Conservation (phyloP, 202 grass and related monocot genomes). For the Schoenoplectus tabernaemontani region DNA sequence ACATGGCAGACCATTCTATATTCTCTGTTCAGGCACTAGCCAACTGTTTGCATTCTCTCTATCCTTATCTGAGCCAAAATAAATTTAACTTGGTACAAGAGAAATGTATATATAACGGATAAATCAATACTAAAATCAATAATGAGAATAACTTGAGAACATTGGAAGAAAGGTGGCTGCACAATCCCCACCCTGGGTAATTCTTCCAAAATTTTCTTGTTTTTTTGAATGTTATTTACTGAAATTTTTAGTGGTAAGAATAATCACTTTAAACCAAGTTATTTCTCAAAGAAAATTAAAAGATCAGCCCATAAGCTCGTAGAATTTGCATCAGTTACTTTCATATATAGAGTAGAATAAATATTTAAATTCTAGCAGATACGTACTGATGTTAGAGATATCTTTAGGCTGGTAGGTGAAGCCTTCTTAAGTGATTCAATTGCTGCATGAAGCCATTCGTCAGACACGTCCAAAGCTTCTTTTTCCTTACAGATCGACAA, state of each 20-base stretch:
- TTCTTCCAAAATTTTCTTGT: neutral
- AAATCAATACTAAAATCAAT: conserved; percentile 7
- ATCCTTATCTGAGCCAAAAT: conserved; percentile 66
- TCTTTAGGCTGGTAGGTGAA: conserved; percentile 91
- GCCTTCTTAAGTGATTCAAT: conserved; percentile 74
- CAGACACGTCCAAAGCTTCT: conserved; percentile 34
- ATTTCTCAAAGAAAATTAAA: neutral
- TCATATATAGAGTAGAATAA: neutral
- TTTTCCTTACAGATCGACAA: conserved; percentile 48
- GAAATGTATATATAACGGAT: neutral
- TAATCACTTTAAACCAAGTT: neutral
- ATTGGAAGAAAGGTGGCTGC: too few relatives aligned
- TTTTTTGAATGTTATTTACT: neutral
- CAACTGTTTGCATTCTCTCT: conserved; percentile 60
- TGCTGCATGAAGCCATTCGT: conserved; percentile 53
- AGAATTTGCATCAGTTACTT: neutral
- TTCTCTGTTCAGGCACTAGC: conserved; percentile 73
- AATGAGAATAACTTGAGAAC: neutral
- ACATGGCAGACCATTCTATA: conserved; percentile 93
- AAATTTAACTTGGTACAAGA: neutral
- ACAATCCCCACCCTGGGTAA: neutral
- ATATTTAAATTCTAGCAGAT: conserved; percentile 13
- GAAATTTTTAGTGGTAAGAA: neutral
- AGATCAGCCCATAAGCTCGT: neutral
- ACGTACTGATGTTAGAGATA: conserved; percentile 79